Percentiles rank a stretch among this genome's conserved stretches.
These are phyloP conservation scores for Magnusiomyces paraingens DNA, from an alignment of 1,139 yeast genomes.

Conservation along the genomic window DNA sequence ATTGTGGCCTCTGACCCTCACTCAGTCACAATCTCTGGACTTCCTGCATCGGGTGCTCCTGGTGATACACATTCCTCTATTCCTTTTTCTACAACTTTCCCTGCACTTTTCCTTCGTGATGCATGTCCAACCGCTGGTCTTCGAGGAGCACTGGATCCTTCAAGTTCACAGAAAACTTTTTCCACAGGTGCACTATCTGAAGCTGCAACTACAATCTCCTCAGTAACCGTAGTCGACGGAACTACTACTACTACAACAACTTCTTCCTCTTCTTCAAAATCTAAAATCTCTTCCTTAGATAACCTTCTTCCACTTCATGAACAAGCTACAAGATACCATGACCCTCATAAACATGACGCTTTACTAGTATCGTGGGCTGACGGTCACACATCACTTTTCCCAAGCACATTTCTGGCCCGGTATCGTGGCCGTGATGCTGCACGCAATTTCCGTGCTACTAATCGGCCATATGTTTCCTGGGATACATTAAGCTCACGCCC, in stretches of 20 bases:
- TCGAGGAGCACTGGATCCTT: slow-evolving; percentile 44
- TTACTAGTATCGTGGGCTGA: slow-evolving; percentile 53
- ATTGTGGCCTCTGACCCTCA: neutral
- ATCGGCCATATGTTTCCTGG: slow-evolving; percentile 30
- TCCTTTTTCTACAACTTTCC: neutral
- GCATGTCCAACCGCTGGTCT: slow-evolving; percentile 42
- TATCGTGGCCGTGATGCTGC: slow-evolving; percentile 39
- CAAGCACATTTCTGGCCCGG: slow-evolving; percentile 43
- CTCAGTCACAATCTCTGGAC: slow-evolving; percentile 5
- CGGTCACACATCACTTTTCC: slow-evolving; percentile 44
- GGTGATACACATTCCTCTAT: slow-evolving; percentile 42
- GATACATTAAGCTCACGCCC: slow-evolving; percentile 22
- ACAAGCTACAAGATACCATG: neutral
- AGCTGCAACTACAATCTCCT: slow-evolving; percentile 23
- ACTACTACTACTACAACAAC: slow-evolving; percentile 26
- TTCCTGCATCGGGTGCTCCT: slow-evolving; percentile 5
- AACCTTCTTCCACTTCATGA: neutral
- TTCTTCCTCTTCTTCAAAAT: neutral
- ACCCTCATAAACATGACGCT: slow-evolving; percentile 24
- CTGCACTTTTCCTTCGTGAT: slow-evolving; percentile 52
- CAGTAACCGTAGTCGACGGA: slow-evolving; percentile 24
- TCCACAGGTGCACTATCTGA: slow-evolving; percentile 45
- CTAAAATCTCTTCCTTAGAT: too few relatives aligned
- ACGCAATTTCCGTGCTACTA: slow-evolving; percentile 29
- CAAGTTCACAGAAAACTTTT: slow-evolving; percentile 57